Evolutionary conservation across 192 early-diverging fungal species (phyloP), one percentile per base, ranked within the genome.

Genomic region (Backusella tarrabulga): DNA sequence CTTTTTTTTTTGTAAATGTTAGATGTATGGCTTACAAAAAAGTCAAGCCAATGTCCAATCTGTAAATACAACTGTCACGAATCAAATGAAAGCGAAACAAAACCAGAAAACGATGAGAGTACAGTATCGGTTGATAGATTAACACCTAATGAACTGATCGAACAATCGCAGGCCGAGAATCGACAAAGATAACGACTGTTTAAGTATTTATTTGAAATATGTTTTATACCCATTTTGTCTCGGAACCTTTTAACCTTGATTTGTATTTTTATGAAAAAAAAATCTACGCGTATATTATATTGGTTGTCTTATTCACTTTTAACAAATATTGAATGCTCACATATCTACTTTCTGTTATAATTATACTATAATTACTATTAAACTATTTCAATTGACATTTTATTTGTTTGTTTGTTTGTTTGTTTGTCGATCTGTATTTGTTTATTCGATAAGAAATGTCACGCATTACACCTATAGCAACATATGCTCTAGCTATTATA

Each of bases 11-110:
- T 9, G 17, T 21, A 17, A 56, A 60, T 17, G 9, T 38, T 68
- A 78, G 77, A 78, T 41, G 71, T 73, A 21, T 78, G 77, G 77
- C 44, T 78, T 46, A 78, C 77, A 21, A 78, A 68, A 68, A 73
- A 74, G 35, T 78, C 80, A 23, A 68, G 71, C 2, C 66, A 38
- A 19, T 81, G 80, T 71, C 80, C 80, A 29, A 73, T 81, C 15
- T 81, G 80, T 46, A 81, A 81, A 68, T 67, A 77, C 36, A 76
- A 81, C 54, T 77, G 72, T 68, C 23, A 38, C 41, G 44, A 71
- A 14, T 26, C 41, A 76, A 60, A 34, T 34, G 75, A 68, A 40
- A 11, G 46, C 23, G 56, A 63, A 9, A 63, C 56, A 63, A 35
- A 26, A 76, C 69, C 35, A n/a, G 26, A 44, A 21, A 68, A 44